Evolutionary conservation across 345 rosid species (phyloP).

Genomic region (Lepidium sativum): DNA sequence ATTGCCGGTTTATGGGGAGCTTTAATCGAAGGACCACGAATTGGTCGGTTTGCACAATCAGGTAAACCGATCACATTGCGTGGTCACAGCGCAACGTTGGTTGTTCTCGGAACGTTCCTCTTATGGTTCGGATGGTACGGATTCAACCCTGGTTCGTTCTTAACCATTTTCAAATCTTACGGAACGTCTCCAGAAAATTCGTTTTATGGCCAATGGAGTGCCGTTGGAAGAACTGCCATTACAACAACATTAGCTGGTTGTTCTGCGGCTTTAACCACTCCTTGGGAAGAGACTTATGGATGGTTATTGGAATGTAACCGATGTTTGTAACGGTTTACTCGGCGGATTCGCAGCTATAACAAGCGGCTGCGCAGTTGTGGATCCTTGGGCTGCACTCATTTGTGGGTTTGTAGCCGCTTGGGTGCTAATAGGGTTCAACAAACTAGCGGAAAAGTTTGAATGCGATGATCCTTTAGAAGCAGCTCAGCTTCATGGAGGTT

Average conservation of each 20-base stretch:
- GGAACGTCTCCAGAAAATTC: slow-evolving; percentile 7
- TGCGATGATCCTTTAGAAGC: slow-evolving; percentile 43
- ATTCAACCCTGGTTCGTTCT: slow-evolving; percentile 41
- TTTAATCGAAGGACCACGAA: slow-evolving; percentile 33
- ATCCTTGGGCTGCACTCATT: slow-evolving; percentile 35
- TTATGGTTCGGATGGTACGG: slow-evolving; percentile 44
- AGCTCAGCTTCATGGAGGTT: slow-evolving; percentile 42
- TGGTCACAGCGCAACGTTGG: slow-evolving; percentile 37
- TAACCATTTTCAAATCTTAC: slow-evolving; percentile 23
- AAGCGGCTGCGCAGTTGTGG: slow-evolving; percentile 34
- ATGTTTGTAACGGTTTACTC: slow-evolving; percentile 37
- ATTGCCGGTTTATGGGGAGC: slow-evolving; percentile 45
- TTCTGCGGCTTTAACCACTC: slow-evolving; percentile 33
- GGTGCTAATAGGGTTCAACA: slow-evolving; percentile 35
- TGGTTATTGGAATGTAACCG: slow-evolving; percentile 36
- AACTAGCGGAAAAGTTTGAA: slow-evolving; percentile 20
- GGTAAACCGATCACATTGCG: slow-evolving; percentile 20
- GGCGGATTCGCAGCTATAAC: slow-evolving; percentile 46
- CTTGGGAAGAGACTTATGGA: slow-evolving; percentile 25
- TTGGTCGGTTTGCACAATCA: slow-evolving; percentile 25
- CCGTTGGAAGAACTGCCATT: slow-evolving; percentile 37
- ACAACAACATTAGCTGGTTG: slow-evolving; percentile 40
- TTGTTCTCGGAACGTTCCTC: slow-evolving; percentile 37
- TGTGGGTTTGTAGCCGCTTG: slow-evolving; percentile 41
- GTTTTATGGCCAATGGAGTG: slow-evolving; percentile 40